Evolutionary conservation across 73 alveolate species (phyloP), one percentile per base, ranked within the genome.

Genomic region (Effrenium voratum): DNA sequence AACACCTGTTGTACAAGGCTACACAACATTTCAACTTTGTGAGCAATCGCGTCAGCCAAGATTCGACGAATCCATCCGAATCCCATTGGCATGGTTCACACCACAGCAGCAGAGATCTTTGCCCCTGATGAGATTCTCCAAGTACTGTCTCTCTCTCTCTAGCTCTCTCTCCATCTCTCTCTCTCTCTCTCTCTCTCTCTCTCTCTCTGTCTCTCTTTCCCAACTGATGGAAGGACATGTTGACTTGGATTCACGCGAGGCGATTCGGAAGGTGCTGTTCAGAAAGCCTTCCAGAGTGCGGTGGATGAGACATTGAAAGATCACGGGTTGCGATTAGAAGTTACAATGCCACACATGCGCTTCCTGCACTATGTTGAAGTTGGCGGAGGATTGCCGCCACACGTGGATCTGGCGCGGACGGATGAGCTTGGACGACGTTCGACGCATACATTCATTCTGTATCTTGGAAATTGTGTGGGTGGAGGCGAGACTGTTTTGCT

Each of bases 341-440:
- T 86, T 49, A 86, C 94, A 1, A 90, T 90, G 97, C 76, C 86
- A n/a, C 97, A 90, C 52, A 90, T 90, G 97, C 97, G 97, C 59
- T 90, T 90, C n/a, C 87, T 90, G 57, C 97, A 90, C 75, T 90
- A 90, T 38, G 80, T 87, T 26, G 55, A 90, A 45, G 45, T 90
- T 5, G 97, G 97, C n/a, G 97, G 97, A 30, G 97, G 97, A 5
- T 63, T 90, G 19, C 97, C 97, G 15, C 76, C 97, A n/a, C 97
- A 90, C 43, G 83, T 90, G 32, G 97, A 90, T 46, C 34, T 90
- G 40, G 97, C 83, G 36, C 88, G 97, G 19, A 90, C 88, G 13
- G 94, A 86, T 66, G 94, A 86, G 83, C 4, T 55, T 73, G 97
- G 97, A 30, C 34, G 87, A 47, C 97, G 97, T 6, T 90, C 97